Evolutionary conservation across 768 basidiomycete species (phyloP).

Genomic region (Pleurotus salmoneostramineus): DNA sequence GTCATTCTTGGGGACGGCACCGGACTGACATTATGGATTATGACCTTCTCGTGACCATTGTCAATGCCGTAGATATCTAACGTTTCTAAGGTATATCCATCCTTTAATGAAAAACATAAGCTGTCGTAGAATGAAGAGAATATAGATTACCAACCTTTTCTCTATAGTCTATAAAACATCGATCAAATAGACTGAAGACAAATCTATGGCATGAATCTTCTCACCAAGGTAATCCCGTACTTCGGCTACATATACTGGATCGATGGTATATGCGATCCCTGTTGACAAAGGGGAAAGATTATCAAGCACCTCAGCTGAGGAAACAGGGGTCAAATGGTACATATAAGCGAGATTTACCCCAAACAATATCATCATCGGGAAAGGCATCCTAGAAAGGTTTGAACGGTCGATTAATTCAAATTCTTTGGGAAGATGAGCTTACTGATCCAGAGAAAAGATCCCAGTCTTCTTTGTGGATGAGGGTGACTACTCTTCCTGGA

Average conservation of each 20-base stretch:
- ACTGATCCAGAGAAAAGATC: constrained; percentile 67
- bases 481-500: constrained; percentile 87
- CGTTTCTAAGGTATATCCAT: constrained; percentile 85
- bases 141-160: constrained; percentile 57
- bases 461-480: constrained; percentile 90
- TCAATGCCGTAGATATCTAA: constrained; percentile 68
- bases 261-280: constrained; percentile 89
- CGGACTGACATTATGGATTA: constrained; percentile 49
- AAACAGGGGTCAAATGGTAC: neutral
- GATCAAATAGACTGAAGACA: neutral
- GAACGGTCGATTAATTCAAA: neutral
- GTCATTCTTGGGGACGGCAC: neutral
- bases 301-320: no score
- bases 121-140: constrained; percentile 64
- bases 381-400: constrained; percentile 49
- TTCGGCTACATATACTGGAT: constrained; percentile 67
- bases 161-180: constrained; percentile 56
- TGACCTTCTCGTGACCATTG: constrained; percentile 45
- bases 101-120: constrained; percentile 40
- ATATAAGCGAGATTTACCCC: constrained; percentile 52
- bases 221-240: constrained; percentile 83
- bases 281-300: neutral
- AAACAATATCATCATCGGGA: constrained; percentile 74
- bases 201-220: constrained; percentile 5
- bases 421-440: constrained; percentile 13